Base-by-base conservation (phyloP, 2,329 filamentous ascomycete genomes). In the Fusarium armeniacum region DNA sequence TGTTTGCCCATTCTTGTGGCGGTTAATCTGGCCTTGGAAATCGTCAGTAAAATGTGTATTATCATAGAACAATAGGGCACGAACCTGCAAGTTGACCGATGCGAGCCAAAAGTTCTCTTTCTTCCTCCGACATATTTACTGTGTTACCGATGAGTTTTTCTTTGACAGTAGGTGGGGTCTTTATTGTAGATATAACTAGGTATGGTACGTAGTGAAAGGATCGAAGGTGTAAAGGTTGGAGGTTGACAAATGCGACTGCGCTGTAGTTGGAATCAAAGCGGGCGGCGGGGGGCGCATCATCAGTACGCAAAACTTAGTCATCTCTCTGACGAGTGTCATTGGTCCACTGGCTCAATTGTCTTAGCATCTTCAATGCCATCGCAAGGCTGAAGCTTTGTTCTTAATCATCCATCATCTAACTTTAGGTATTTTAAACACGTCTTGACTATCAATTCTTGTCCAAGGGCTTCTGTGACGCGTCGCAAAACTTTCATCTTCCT, bases 1-100 rank as follows among this genome's bases (percentile, higher is more conserved):
- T 35, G 83, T 77, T 69, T 87, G 85, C 67, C 90, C 86, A 68
- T 87, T 92, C 78, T 92, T 94, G 81, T 92, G 90, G 54, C 90
- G 88, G 77, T 94, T 94, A 77, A 96, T 95, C 80, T 92, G 90
- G 71, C 91, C 91, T 93, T 69, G 12, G 26, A 44, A 44, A 62
- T 52, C 41, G 63, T 76, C 55, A 80, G 68, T 74, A 58, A 53
- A 62, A 45, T 70, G 58, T 28, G 35, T 28, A 43, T 56, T 36
- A 65, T 58, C 53, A 65, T 47, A 32, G 40, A 40, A 55, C 20
- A 16, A 18, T 38, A 66, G 60, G 55, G 55, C 46, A 76, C 79
- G 45, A 77, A 85, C 85, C 83, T 60, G 86, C 83, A 54, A 87
- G 77, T 43, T 82, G 82, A 73, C 83, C 80, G 76, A 89, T 89